Base-by-base conservation (phyloP, 2,329 filamentous ascomycete species). In the Mycosphaerelloides madeirae region DNA sequence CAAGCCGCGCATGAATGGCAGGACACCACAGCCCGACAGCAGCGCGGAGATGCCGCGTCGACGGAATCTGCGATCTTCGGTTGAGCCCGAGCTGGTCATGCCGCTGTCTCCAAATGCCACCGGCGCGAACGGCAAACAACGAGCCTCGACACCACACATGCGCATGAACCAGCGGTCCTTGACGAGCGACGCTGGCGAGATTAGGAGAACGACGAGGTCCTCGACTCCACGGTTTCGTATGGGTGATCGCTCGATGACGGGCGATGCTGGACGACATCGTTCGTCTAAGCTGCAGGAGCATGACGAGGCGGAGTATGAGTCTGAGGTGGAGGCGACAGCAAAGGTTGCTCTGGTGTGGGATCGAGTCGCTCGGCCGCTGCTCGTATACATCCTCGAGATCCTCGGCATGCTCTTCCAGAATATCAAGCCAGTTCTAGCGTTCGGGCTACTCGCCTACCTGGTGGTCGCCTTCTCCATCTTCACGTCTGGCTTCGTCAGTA, bases 391-490 rank as follows among this genome's bases (percentile, higher is more conserved):
- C 3, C 50, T 78, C 2, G 78, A 78, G 22, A 69, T 86, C 13
- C 48, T 85, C 11, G 69, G 70, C 4, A 73, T 81, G 42, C 77
- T 81, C 2, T 71, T 87, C 38, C 70, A 74, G 14, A 77, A 81
- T 43, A 68, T 81, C 3, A 83, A 85, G 62, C 80, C 78, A 34
- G 75, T 85, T 0, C 67, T 88, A 18, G 80, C 79, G 6, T 68
- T 82, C 46, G 61, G 79, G 2, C 63, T 88, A 11, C 75, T 83
- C 11, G 60, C 80, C 34, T 83, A 84, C 58, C 64, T 86, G 11
- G 69, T 78, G 29, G 69, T 80, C 20, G 80, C 80, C 38, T 69
- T 76, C 15, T 62, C 79, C 38, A 76, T 83, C 31, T 67, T 85
- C 16, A 70, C 77, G 2, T 75, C 78, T 35, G 84, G 81, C 58